Evolutionary conservation across 192 early-diverging fungal genomes (phyloP).

Genomic region (Backusella parvicylindrica): DNA sequence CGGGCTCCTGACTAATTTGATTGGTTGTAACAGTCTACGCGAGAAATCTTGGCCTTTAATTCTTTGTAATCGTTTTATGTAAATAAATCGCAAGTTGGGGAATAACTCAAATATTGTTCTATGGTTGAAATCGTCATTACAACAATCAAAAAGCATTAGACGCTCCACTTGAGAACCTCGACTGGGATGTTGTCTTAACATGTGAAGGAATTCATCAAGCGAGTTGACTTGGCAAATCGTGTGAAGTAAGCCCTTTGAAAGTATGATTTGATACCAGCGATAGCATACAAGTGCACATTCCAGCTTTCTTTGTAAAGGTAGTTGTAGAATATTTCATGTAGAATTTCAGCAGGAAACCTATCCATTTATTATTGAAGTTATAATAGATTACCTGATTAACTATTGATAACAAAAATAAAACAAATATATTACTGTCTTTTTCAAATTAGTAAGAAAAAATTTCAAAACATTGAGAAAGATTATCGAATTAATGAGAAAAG

Average conservation of each 20-base stretch:
- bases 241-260: neutral
- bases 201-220: neutral
- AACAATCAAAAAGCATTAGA: neutral
- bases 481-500: too few relatives aligned
- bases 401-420: too few relatives aligned
- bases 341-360: neutral
- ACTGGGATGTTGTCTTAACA: neutral
- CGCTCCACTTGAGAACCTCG: neutral
- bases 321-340: neutral
- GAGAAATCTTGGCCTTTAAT: neutral
- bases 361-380: neutral
- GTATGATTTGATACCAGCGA: neutral
- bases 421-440: too few relatives aligned
- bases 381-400: too few relatives aligned
- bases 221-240: neutral
- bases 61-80: neutral
- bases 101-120: neutral
- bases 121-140: neutral
- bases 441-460: too few relatives aligned
- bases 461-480: too few relatives aligned
- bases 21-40: neutral
- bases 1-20: neutral
- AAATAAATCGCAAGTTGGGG: neutral
- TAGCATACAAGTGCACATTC: neutral
- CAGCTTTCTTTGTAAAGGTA: neutral